A percentile compares a stretch with the other conserved stretches of the same genome.
These are phyloP conservation scores for Plenodomus tracheiphilus DNA, from an alignment of 2,329 filamentous ascomycete genomes.

Conservation along the genomic window DNA sequence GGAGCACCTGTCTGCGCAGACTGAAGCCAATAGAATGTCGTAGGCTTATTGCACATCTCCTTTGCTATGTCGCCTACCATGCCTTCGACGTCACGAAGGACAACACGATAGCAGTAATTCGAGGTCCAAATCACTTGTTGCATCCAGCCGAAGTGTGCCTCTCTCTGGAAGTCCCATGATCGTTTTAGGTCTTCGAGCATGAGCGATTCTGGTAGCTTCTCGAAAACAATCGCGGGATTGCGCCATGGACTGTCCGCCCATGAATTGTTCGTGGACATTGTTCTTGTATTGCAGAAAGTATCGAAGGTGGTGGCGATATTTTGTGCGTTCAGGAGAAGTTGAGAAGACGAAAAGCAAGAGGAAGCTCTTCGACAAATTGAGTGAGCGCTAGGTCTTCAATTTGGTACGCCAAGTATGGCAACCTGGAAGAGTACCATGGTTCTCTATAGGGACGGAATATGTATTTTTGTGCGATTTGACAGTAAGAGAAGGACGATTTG, in stretches of 20 bases:
- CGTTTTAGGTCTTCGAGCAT: slow-evolving; percentile 13
- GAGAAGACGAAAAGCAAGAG: slow-evolving; percentile 6
- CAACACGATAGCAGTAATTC: slow-evolving; percentile 4
- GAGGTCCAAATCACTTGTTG: slow-evolving; percentile 10
- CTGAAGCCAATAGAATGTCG: slow-evolving; percentile 14
- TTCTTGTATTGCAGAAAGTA: slow-evolving; percentile 3
- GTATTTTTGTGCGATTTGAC: neutral
- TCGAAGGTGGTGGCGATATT: slow-evolving; percentile 2
- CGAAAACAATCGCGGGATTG: slow-evolving; percentile 7
- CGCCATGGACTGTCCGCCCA: slow-evolving; percentile 12
- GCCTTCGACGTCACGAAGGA: slow-evolving; percentile 9
- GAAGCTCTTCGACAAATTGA: slow-evolving; percentile 2
- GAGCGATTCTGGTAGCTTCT: slow-evolving; percentile 7
- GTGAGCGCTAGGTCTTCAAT: slow-evolving; percentile 6
- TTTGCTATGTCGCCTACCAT: slow-evolving; percentile 10
- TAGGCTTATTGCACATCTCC: slow-evolving; percentile 17
- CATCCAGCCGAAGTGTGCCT: slow-evolving; percentile 11
- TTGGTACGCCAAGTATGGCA: slow-evolving; percentile 6
- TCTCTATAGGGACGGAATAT: neutral
- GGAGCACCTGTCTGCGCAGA: slow-evolving; percentile 10
- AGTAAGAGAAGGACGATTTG: neutral
- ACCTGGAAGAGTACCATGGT: slow-evolving; percentile 7
- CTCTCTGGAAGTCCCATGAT: slow-evolving; percentile 15
- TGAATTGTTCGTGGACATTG: slow-evolving; percentile 5
- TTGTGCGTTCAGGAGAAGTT: slow-evolving; percentile 8